Percentiles rank a stretch among this genome's conserved stretches.
These are phyloP conservation scores for Kodamaea sp. DNA, from an alignment of 1,139 yeast genomes.

Conservation along the genomic window DNA sequence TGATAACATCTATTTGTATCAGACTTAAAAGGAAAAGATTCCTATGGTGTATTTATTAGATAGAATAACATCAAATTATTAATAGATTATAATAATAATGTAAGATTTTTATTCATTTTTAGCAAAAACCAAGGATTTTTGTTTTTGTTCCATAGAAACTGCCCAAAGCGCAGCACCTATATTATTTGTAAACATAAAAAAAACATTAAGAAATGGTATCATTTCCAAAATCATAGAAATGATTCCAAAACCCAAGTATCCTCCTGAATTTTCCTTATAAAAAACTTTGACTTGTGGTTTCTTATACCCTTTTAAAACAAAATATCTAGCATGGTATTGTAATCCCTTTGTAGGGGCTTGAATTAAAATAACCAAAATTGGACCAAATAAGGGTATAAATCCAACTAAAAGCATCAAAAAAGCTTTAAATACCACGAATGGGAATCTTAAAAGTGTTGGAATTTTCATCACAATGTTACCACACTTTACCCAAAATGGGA, in stretches of 20 bases:
- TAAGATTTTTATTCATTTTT: constrained; percentile 11
- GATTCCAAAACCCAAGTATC: constrained; percentile 53
- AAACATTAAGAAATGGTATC: constrained; percentile 56
- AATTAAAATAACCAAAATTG: constrained; percentile 48
- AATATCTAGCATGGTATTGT: constrained; percentile 56
- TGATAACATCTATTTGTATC: constrained; percentile 61
- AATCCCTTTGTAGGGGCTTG: constrained; percentile 60
- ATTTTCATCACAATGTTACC: constrained; percentile 21
- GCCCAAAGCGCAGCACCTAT: constrained; percentile 78
- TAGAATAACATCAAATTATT: background rate
- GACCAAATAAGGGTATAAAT: constrained; percentile 62
- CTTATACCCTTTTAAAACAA: constrained; percentile 52
- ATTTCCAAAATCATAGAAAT: constrained; percentile 55
- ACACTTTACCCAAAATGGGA: constrained; percentile 27
- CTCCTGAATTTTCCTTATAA: constrained; percentile 28
- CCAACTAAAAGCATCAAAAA: constrained; percentile 36
- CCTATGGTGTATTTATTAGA: constrained; percentile 1
- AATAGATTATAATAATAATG: constrained; percentile 3
- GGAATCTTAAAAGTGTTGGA: constrained; percentile 24
- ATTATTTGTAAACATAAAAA: constrained; percentile 63
- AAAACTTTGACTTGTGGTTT: constrained; percentile 32
- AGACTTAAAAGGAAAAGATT: constrained; percentile 7
- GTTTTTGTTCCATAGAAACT: constrained; percentile 26
- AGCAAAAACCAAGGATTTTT: constrained; percentile 9
- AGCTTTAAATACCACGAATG: constrained; percentile 26